A percentile compares a stretch with the other conserved stretches of the same genome.
These are phyloP conservation scores for Podila verticillata DNA, from an alignment of 192 early-diverging fungal species.

Conservation along the genomic window DNA sequence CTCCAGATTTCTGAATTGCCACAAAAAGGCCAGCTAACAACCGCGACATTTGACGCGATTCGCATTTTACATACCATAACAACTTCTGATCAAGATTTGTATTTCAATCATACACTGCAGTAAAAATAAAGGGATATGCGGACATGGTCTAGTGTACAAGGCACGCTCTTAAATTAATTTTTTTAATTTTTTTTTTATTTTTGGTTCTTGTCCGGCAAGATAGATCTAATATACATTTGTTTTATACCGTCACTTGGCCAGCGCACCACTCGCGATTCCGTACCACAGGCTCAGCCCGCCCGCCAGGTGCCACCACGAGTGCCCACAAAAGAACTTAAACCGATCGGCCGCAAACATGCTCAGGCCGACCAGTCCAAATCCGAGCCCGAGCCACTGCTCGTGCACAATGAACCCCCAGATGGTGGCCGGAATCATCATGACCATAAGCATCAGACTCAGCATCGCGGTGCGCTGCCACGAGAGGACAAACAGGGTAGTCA, in stretches of 20 bases:
- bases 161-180: neutral
- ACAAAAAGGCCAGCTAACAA: too few relatives aligned
- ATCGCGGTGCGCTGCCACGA: conserved; percentile 50
- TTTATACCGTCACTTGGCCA: conserved; percentile 23
- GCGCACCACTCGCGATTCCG: conserved; percentile 29
- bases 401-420: conserved; percentile 45
- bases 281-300: conserved; percentile 42
- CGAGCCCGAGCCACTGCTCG: conserved; percentile 31
- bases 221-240: neutral
- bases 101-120: too few relatives aligned
- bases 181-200: neutral
- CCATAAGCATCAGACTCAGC: conserved; percentile 49
- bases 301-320: conserved; percentile 43
- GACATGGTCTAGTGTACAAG: too few relatives aligned
- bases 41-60: too few relatives aligned
- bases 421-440: conserved; percentile 44
- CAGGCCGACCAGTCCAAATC: conserved; percentile 32
- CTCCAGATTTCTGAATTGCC: too few relatives aligned
- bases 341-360: conserved; percentile 43
- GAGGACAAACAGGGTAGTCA: conserved; percentile 33
- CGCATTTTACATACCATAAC: too few relatives aligned
- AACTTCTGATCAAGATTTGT: too few relatives aligned
- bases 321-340: conserved; percentile 46
- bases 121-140: too few relatives aligned
- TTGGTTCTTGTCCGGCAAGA: neutral